Conservation (phyloP, 2,329 filamentous ascomycete genomes). For the Venturiaceae sp. region DNA sequence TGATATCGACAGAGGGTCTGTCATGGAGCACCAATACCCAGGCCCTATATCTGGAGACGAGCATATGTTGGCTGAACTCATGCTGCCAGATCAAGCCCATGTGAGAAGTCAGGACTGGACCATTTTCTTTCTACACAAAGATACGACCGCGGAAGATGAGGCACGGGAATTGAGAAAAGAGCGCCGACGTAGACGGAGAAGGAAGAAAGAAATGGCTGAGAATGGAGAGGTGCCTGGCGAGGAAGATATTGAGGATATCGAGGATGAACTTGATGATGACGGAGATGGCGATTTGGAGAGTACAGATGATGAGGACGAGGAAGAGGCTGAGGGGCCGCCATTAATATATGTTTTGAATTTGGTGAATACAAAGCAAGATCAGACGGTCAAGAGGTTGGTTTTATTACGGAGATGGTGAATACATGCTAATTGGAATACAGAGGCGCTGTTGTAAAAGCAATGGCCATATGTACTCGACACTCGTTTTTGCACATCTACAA, state of each 20-base stretch:
- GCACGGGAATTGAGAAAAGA: constrained; percentile 48
- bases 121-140: constrained; percentile 97
- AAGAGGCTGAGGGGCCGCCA: constrained; percentile 69
- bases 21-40: constrained; percentile 98
- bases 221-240: constrained; percentile 29
- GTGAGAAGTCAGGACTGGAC: constrained; percentile 96
- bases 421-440: constrained; percentile 30
- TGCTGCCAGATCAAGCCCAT: constrained; percentile 96
- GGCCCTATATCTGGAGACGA: constrained; percentile 93
- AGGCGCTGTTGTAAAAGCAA: constrained; percentile 92
- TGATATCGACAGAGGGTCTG: constrained; percentile 87
- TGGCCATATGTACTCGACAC: constrained; percentile 97
- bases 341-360: constrained; percentile 95
- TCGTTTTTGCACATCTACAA: constrained; percentile 99
- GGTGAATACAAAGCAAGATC: constrained; percentile 97
- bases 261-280: constrained; percentile 27
- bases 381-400: constrained; percentile 62
- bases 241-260: constrained; percentile 30
- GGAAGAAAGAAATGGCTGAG: constrained; percentile 36
- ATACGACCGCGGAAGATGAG: constrained; percentile 75
- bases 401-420: neutral
- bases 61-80: constrained; percentile 95
- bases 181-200: constrained; percentile 41
- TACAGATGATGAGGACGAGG: constrained; percentile 31
- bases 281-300: constrained; percentile 41